phyloP scores from a whole-genome alignment of 1,284 basidiomycete genomes.

The Rhodotorula sp. region DNA sequence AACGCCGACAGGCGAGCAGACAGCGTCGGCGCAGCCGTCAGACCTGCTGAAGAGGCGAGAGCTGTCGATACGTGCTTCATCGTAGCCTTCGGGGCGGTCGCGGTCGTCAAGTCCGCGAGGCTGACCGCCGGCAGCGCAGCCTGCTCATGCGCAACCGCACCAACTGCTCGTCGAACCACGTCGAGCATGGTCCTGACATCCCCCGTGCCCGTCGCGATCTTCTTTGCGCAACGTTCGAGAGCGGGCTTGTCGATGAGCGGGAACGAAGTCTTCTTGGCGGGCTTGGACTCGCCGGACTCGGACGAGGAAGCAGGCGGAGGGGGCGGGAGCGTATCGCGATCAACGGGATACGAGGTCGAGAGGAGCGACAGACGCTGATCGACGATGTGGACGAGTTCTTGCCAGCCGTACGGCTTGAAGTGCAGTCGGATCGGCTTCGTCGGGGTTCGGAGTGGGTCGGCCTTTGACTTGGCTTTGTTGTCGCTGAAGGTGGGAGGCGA shows the following conservation, averaged over 20 bases:
- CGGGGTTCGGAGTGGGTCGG: constrained; percentile 44
- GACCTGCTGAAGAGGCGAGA: constrained; percentile 42
- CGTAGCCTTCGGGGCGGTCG: constrained; percentile 44
- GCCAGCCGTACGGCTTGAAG: constrained; percentile 50
- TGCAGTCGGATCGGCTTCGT: constrained; percentile 49
- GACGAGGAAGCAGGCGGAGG: background rate
- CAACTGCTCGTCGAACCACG: constrained; percentile 48
- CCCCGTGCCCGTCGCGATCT: constrained; percentile 50
- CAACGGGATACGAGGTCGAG: constrained; percentile 36
- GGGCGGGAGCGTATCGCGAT: constrained; percentile 13
- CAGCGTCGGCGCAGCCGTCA: constrained; percentile 19
- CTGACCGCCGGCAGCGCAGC: background rate
- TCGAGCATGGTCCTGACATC: constrained; percentile 51
- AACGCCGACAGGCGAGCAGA: constrained; percentile 15
- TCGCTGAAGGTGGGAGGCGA: constrained; percentile 42
- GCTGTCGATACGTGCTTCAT: constrained; percentile 47
- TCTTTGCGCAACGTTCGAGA: constrained; percentile 50
- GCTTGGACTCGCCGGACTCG: constrained; percentile 1
- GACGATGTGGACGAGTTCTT: constrained; percentile 49
- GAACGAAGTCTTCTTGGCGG: constrained; percentile 23
- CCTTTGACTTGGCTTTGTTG: constrained; percentile 48
- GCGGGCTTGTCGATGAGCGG: constrained; percentile 49
- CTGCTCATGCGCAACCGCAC: constrained; percentile 26
- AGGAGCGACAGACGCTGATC: constrained; percentile 47
- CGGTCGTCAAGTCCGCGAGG: background rate